Evolutionary conservation across 306 rosid species (phyloP).

Genomic region (Oxytropis ochrocephala): DNA sequence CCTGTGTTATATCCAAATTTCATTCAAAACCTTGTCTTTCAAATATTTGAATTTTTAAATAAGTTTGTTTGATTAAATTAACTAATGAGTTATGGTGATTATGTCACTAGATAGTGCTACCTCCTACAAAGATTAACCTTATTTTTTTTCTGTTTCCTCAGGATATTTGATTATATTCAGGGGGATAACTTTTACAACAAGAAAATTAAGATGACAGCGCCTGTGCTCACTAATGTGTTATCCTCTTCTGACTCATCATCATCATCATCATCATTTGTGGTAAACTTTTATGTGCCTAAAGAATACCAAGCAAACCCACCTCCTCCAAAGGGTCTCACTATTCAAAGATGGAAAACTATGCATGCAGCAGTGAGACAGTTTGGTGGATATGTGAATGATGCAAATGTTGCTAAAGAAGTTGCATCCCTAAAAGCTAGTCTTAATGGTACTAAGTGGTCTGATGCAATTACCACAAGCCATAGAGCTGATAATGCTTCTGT

Average conservation of each 20-base stretch:
- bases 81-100: too few relatives aligned
- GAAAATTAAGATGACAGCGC: constrained; percentile 80
- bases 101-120: too few relatives aligned
- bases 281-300: constrained; percentile 75
- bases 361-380: constrained; percentile 63
- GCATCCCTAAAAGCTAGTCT: constrained; percentile 56
- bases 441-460: constrained; percentile 56
- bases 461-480: constrained; percentile 43
- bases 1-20: too few relatives aligned
- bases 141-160: constrained; percentile 3
- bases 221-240: constrained; percentile 51
- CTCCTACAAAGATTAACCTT: background rate
- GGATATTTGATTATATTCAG: constrained; percentile 73
- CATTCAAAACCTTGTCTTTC: background rate
- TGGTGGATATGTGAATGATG: constrained; percentile 53
- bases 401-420: constrained; percentile 47
- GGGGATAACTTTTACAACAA: constrained; percentile 61
- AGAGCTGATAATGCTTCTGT: too few relatives aligned
- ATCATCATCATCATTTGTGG: constrained; percentile 70
- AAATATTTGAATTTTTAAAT: too few relatives aligned
- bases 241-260: constrained; percentile 67
- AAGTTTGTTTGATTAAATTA: too few relatives aligned
- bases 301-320: constrained; percentile 73
- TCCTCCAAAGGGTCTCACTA: constrained; percentile 53
- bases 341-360: constrained; percentile 52